These are phyloP conservation scores for Cardamine resedifolia DNA, from an alignment of 345 rosid genomes.

Conservation along the genomic window DNA sequence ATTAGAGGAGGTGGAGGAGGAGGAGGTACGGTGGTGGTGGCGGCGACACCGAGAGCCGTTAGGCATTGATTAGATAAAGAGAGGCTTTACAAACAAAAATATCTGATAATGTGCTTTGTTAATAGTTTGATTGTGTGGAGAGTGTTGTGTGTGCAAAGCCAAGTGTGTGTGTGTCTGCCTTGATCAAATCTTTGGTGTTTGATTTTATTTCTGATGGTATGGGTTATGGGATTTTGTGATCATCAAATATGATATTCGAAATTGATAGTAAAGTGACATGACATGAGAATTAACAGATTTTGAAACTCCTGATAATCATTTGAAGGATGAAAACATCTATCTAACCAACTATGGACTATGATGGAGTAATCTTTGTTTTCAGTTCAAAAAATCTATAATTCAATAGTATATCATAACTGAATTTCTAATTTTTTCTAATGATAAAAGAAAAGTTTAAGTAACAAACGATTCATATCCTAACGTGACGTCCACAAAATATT, in stretches of 20 bases:
- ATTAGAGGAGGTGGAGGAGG: conserved; percentile 5
- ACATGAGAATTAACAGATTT: background rate
- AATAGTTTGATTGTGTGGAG: conserved; percentile 20
- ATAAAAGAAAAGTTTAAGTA: too few species aligned
- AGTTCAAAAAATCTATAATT: too few species aligned
- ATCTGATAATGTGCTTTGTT: background rate
- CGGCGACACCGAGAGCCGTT: conserved; percentile 25
- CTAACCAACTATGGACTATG: background rate
- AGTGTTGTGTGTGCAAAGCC: background rate
- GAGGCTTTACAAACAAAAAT: background rate
- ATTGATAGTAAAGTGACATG: background rate
- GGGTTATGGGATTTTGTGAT: conserved; percentile 14
- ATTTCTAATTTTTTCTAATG: too few species aligned
- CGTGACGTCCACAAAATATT: too few species aligned
- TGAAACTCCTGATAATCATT: conserved; percentile 19
- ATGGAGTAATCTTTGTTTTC: background rate
- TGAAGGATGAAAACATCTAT: background rate
- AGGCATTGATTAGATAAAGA: conserved; percentile 21
- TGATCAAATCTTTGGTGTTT: conserved; percentile 21
- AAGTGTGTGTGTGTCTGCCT: conserved; percentile 9
- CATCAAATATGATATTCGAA: conserved; percentile 4
- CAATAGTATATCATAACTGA: too few species aligned
- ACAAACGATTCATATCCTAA: too few species aligned
- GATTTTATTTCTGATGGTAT: background rate
- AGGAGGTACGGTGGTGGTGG: conserved; percentile 15